A percentile compares a stretch with the other conserved stretches of the same genome.
These are phyloP conservation scores for Bretschneidera sinensis DNA, from an alignment of 345 rosid genomes.

Conservation along the genomic window DNA sequence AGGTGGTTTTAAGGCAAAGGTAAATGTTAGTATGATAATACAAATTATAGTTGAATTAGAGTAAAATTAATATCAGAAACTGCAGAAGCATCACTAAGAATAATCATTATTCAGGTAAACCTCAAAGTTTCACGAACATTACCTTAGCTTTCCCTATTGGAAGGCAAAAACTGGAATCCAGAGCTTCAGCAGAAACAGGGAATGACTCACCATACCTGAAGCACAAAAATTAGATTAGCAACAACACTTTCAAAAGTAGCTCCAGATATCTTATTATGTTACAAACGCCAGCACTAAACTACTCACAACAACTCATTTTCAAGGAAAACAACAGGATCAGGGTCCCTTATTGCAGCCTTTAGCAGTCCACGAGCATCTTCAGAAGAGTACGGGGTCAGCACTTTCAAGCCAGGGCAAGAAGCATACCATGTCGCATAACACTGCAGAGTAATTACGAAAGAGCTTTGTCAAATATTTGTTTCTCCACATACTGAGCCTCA, in stretches of 20 bases:
- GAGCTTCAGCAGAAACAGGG: constrained; percentile 63
- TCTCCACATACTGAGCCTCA: background rate
- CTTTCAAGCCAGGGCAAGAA: constrained; percentile 71
- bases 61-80: background rate
- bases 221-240: constrained; percentile 13
- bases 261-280: background rate
- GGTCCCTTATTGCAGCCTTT: constrained; percentile 78
- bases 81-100: constrained; percentile 1
- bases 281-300: constrained; percentile 6
- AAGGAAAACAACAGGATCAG: constrained; percentile 72
- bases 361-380: constrained; percentile 73
- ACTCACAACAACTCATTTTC: constrained; percentile 73
- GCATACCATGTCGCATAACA: constrained; percentile 76
- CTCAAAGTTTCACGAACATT: constrained; percentile 7
- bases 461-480: constrained; percentile 1
- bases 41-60: constrained; percentile 1
- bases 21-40: background rate
- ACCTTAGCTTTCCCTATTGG: constrained; percentile 84
- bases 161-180: constrained; percentile 70
- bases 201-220: constrained; percentile 68
- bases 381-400: constrained; percentile 52
- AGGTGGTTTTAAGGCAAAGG: constrained; percentile 6
- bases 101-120: background rate
- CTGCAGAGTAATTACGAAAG: constrained; percentile 27
- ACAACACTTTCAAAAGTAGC: background rate